Conservation (phyloP, 176 grass and related monocot species). For the Oryza glumipatula region DNA sequence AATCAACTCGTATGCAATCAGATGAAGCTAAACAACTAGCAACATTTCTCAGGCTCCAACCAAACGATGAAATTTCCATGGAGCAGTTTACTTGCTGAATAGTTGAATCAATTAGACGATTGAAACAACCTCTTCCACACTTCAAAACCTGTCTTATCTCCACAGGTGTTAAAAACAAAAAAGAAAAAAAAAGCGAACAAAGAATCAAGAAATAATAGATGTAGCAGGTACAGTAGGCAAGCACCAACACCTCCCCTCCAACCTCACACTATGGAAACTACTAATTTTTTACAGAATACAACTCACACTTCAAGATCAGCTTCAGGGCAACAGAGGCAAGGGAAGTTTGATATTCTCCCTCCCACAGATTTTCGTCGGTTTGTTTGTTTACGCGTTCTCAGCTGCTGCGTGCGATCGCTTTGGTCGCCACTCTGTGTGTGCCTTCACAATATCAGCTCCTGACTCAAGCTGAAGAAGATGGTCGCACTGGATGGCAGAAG, state of each 20-base stretch:
- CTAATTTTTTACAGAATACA: conserved; percentile 19
- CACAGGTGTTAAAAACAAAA: not conserved
- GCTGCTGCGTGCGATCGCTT: conserved; percentile 40
- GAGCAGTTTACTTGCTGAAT: not conserved
- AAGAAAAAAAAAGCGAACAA: not conserved
- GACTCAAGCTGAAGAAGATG: conserved; percentile 90
- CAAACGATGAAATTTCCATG: not conserved
- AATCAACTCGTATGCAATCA: no score
- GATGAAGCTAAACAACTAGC: no score
- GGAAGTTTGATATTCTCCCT: conserved; percentile 5
- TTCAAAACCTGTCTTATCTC: not conserved
- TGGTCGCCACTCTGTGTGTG: conserved; percentile 78
- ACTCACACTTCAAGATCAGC: not conserved
- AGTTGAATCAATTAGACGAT: not conserved
- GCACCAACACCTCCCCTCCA: not conserved
- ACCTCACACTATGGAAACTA: not conserved
- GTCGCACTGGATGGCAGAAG: conserved; percentile 61
- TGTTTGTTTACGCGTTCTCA: conserved; percentile 48
- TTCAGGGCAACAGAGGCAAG: not conserved
- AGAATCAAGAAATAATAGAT: conserved; percentile 15
- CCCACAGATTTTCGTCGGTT: not conserved
- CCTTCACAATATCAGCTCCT: conserved; percentile 80
- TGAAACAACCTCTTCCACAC: not conserved
- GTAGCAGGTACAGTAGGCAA: not conserved
- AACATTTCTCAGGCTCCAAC: not conserved